Evolutionary conservation across 2,329 filamentous ascomycete species (phyloP).

Genomic region (Knoxdaviesia proteae): DNA sequence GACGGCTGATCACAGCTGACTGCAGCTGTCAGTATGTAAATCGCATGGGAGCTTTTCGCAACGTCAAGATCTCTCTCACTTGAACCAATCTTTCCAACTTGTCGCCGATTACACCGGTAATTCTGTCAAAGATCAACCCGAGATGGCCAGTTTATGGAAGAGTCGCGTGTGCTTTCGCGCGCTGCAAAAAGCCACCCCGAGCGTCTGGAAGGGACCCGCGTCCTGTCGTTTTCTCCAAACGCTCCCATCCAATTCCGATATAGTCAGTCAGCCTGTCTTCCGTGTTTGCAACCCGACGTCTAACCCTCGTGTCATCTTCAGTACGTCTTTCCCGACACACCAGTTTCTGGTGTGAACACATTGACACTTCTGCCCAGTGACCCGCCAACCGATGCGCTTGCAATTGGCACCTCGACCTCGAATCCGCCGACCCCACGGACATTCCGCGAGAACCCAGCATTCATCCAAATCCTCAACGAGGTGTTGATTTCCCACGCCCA

Average conservation of each 20-base stretch:
- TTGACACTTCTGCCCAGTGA: conserved; percentile 37
- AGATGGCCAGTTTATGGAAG: too few relatives aligned
- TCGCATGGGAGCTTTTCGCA: too few relatives aligned
- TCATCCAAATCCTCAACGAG: conserved; percentile 35
- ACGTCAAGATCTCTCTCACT: too few relatives aligned
- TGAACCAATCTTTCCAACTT: too few relatives aligned
- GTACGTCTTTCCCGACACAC: conserved; percentile 35
- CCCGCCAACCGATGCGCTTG: conserved; percentile 30
- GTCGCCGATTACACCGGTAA: too few relatives aligned
- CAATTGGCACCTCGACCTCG: conserved; percentile 36
- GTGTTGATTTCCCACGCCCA: conserved; percentile 33
- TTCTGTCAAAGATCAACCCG: too few relatives aligned
- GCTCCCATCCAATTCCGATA: conserved; percentile 28
- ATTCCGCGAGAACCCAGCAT: conserved; percentile 37
- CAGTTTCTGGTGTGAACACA: conserved; percentile 24
- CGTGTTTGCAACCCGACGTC: too few relatives aligned
- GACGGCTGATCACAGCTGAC: too few relatives aligned
- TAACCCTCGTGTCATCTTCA: conserved; percentile 9
- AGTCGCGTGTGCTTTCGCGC: too few relatives aligned
- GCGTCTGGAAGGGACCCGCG: too few relatives aligned
- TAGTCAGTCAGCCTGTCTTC: conserved; percentile 19
- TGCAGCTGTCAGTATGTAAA: too few relatives aligned
- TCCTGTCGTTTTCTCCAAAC: conserved; percentile 17
- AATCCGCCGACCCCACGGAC: conserved; percentile 40
- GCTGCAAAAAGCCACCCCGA: too few relatives aligned